Evolutionary conservation across 176 grass and related monocot species (phyloP).

Genomic region (Alopecurus myosuroides): DNA sequence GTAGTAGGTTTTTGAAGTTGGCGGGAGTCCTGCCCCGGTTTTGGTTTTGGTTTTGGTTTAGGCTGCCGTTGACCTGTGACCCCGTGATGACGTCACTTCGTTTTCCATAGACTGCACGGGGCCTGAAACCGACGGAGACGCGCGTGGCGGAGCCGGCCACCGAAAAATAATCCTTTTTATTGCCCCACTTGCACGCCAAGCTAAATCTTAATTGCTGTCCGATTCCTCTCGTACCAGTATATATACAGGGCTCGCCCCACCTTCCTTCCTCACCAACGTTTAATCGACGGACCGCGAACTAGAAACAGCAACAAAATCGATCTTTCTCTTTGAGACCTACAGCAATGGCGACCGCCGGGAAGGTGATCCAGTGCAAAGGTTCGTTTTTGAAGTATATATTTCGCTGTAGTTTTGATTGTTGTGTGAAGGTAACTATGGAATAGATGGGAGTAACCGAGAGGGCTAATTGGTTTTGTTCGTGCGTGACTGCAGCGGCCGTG

Average conservation of each 20-base stretch:
- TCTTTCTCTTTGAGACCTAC: not conserved
- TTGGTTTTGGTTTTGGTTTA: not conserved
- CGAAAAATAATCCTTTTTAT: not conserved
- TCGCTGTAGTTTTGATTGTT: not conserved
- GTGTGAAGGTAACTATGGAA: not conserved
- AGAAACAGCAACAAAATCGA: not conserved
- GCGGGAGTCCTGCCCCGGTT: not conserved
- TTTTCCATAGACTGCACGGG: not conserved
- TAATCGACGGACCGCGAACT: not conserved
- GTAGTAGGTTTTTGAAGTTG: not conserved
- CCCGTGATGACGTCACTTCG: not conserved
- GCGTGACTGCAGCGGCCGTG: slow-evolving; percentile 51
- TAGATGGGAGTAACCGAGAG: not conserved
- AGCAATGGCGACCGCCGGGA: slow-evolving; percentile 58
- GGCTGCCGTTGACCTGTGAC: not conserved
- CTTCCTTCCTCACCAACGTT: slow-evolving; percentile 9
- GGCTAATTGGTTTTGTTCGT: not conserved
- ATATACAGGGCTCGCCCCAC: slow-evolving; percentile 3
- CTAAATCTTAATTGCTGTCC: not conserved
- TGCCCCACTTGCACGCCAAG: not conserved
- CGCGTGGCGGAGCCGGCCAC: not conserved
- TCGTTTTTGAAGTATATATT: not conserved
- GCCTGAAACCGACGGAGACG: not conserved
- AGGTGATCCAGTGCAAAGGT: slow-evolving; percentile 87
- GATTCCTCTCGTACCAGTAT: not conserved